Base-by-base conservation (phyloP, 345 rosid genomes). In the Lepidium africanum region DNA sequence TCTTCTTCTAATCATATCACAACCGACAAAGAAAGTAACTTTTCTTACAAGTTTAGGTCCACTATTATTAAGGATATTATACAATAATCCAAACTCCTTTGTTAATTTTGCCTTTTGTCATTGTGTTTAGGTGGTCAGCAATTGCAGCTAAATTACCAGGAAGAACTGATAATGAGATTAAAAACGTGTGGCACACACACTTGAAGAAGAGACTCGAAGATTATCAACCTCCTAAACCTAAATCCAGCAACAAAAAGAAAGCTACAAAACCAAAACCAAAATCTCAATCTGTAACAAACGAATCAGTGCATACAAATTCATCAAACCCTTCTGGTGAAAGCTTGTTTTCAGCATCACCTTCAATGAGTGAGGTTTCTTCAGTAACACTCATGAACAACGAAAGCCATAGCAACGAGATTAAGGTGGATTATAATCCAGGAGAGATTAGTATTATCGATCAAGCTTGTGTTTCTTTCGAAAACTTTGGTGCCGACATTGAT, bases 171-270 rank as follows among this genome's bases (percentile, higher is more conserved):
- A 92, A 92, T 33, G 98, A 92, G 74, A 89, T 91, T 3, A 91
- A 91, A 64, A 91, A 91, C 72, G 89, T 91, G 5, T 89, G 97
- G 97, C 96, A 91, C 69, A 89, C 98, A 27, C 89, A 92, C 77
- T 83, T 92, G 76, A 89, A 89, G 82, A 92, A 89, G 76, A 86
- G 75, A 67, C 83, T 81, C 7, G 72, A 79, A 49, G 80, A 67
- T 64, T 72, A 77, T 57, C 79, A 80, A 10, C 69, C 59, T 0
- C 9, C 57, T 50, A 72, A 48, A 48, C 70, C 41, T 14, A 76
- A 58, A 23, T 45, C 71, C 45, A 54, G 25, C 10, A 65, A 59
- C 36, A 69, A 75, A 53, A 69, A 55, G 46, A 74, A 78, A 19
- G n/a, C 6, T 45, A 36, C 69, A 25, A 74, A 46, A 54, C 46